Evolutionary conservation across 257 asterid species (phyloP).

Genomic region (Salvia hispanica): DNA sequence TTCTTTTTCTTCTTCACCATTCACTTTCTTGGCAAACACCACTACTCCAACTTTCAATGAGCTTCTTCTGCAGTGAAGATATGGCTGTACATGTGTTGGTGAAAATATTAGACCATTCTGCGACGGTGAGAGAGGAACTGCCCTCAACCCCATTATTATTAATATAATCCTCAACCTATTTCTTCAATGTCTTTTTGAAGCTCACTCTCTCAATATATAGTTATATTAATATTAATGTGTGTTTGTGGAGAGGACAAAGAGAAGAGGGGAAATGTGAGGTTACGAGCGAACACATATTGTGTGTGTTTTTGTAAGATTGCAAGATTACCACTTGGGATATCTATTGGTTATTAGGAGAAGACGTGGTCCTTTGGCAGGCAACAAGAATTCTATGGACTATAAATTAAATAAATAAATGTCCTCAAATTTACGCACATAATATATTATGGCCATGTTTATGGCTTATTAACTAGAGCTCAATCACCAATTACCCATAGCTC

Average conservation of each 20-base stretch:
- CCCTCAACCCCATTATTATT: constrained; percentile 60
- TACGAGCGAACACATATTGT: neutral
- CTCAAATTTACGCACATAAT: no score
- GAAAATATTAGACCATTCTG: constrained; percentile 45
- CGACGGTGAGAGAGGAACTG: constrained; percentile 54
- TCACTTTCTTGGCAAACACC: constrained; percentile 51
- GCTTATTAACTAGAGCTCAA: no score
- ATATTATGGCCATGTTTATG: no score
- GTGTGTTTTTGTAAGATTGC: constrained; percentile 23
- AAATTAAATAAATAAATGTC: no score
- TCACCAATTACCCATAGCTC: no score
- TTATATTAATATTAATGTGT: no score
- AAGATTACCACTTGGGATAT: constrained; percentile 39
- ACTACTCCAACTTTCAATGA: constrained; percentile 32
- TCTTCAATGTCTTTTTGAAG: neutral
- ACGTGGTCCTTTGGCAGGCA: constrained; percentile 57
- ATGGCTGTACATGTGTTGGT: constrained; percentile 19
- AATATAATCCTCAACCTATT: neutral
- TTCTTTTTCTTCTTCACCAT: constrained; percentile 12
- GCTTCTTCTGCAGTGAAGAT: constrained; percentile 24
- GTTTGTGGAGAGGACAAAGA: neutral
- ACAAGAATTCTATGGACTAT: neutral
- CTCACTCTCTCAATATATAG: no score
- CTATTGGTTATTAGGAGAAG: constrained; percentile 49
- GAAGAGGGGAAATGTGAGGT: constrained; percentile 31